Evolutionary conservation across 257 asterid genomes (phyloP).

Genomic region (Solanum piurae): DNA sequence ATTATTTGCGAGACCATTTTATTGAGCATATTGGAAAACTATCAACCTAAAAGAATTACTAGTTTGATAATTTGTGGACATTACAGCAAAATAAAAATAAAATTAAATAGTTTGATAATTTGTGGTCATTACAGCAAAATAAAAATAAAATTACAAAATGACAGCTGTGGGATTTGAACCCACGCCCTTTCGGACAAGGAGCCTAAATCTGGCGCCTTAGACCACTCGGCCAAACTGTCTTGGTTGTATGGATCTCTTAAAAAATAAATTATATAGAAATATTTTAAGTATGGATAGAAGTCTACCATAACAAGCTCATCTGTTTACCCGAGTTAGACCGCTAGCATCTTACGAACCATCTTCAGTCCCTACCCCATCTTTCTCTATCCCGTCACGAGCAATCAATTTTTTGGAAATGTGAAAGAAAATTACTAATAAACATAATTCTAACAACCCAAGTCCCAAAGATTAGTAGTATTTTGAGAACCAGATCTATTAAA

Average conservation of each 20-base stretch:
- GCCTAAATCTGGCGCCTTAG: constrained; percentile 99
- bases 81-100: neutral
- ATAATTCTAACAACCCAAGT: neutral
- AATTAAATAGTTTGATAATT: neutral
- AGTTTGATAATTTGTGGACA: neutral
- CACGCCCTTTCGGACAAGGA: constrained; percentile 99
- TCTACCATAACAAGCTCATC: too few species aligned
- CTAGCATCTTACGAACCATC: too few species aligned
- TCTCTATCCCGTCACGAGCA: too few species aligned
- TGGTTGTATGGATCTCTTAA: too few species aligned
- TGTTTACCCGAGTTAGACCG: too few species aligned
- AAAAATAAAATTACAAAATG: neutral
- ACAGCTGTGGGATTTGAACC: constrained; percentile 99
- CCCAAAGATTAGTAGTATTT: neutral
- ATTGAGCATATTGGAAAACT: too few species aligned
- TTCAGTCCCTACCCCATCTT: too few species aligned
- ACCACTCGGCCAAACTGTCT: constrained; percentile 99
- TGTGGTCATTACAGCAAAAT: too few species aligned
- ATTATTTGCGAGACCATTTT: too few species aligned
- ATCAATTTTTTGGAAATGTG: too few species aligned
- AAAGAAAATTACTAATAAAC: neutral
- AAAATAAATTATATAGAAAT: fast-evolving
- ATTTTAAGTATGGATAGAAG: neutral
- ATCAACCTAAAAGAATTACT: neutral
- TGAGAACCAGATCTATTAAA: neutral